phyloP scores from a whole-genome alignment of 208 protist genomes.

The Acanthamoeba royreba region DNA sequence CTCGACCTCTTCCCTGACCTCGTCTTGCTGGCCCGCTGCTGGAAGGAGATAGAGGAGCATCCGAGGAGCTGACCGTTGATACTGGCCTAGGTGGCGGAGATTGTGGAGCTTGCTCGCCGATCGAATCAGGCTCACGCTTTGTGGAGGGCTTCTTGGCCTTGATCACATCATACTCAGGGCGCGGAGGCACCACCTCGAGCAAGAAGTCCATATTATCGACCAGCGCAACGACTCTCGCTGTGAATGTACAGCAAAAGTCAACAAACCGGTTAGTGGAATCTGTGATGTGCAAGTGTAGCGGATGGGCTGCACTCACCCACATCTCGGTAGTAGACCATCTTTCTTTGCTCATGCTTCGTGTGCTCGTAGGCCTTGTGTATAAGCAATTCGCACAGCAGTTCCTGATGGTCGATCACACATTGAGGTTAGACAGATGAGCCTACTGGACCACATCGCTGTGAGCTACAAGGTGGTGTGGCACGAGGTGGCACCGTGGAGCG shows the following conservation, averaged over 20 bases:
- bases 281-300: background rate
- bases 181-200: background rate
- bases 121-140: background rate
- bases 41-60: background rate
- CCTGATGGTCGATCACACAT: background rate
- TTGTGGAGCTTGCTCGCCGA: background rate
- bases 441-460: too few relatives aligned
- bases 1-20: too few relatives aligned
- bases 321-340: constrained; percentile 21
- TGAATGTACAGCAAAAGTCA: background rate
- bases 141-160: background rate
- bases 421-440: background rate
- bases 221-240: background rate
- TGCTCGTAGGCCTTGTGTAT: background rate
- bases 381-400: background rate
- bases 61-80: background rate
- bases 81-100: background rate
- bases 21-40: background rate
- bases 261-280: too few relatives aligned
- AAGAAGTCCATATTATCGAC: background rate
- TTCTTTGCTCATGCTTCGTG: background rate
- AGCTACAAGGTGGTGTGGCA: background rate
- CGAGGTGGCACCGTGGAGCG: background rate
- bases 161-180: background rate
- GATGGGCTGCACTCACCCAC: background rate